phyloP scores from a whole-genome alignment of 257 asterid species.

The Solanum lignicaule region DNA sequence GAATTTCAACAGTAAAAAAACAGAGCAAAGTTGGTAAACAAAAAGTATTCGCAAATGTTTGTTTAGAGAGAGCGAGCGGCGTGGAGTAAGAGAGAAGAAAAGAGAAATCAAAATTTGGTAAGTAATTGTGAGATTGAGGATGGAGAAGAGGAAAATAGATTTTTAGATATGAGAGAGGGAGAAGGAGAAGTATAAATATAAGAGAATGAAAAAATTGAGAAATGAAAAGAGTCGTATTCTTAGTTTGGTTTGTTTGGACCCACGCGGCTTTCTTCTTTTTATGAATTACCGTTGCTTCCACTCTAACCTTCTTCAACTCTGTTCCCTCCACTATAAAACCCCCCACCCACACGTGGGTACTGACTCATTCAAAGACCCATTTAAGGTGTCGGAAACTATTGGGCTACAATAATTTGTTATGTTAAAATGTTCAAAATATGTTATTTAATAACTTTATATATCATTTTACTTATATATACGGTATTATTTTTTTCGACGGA shows the following conservation, averaged over 20 bases:
- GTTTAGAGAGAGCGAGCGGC: constrained; percentile 61
- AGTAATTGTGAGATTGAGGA: not conserved
- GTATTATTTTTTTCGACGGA: fast-evolving
- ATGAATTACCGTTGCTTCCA: constrained; percentile 35
- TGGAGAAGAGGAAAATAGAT: not conserved
- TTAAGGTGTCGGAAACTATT: fast-evolving
- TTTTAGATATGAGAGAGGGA: not conserved
- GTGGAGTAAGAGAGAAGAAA: not conserved
- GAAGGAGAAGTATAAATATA: not conserved
- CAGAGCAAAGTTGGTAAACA: not conserved
- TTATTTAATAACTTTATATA: no score
- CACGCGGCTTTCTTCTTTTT: constrained; percentile 35
- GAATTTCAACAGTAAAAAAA: not conserved
- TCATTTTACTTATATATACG: no score
- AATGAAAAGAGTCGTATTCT: constrained; percentile 16
- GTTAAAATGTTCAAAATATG: fast-evolving
- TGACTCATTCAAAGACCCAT: no score
- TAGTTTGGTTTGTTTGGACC: constrained; percentile 33
- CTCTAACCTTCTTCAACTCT: constrained; percentile 23
- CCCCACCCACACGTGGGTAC: no score
- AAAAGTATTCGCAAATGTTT: constrained; percentile 11
- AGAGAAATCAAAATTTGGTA: not conserved
- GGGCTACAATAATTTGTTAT: no score
- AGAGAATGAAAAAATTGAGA: not conserved
- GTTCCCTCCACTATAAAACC: not conserved